Evolutionary conservation across 1,284 basidiomycete genomes (phyloP).

Genomic region (Trichosporon coremiiforme): DNA sequence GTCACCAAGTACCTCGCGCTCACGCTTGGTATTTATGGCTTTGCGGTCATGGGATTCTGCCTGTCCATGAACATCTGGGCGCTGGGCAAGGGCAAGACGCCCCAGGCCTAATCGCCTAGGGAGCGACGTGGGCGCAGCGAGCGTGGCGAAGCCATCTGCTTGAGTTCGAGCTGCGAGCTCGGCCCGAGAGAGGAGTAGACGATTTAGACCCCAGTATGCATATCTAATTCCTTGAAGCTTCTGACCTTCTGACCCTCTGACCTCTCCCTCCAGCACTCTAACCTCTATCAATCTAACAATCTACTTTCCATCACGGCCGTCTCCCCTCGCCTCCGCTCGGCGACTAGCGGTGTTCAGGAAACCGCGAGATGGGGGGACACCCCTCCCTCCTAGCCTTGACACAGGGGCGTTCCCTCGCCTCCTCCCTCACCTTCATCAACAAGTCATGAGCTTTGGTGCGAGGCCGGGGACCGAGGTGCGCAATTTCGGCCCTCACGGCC

Average conservation of each 20-base stretch:
- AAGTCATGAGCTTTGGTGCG: background rate
- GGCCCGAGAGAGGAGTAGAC: background rate
- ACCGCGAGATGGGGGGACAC: background rate
- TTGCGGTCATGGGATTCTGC: constrained; percentile 81
- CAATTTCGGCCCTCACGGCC: background rate
- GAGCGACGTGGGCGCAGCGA: background rate
- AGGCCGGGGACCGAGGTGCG: background rate
- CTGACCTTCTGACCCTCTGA: background rate
- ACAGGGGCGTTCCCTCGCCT: background rate
- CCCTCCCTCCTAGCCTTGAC: background rate
- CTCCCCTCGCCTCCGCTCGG: too few species aligned
- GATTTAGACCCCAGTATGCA: background rate
- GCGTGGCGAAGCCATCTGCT: background rate
- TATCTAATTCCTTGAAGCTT: too few species aligned
- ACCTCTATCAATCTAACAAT: background rate
- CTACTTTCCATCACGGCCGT: too few species aligned
- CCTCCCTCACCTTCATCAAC: background rate
- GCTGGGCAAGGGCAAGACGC: constrained; percentile 44
- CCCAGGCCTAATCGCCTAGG: background rate
- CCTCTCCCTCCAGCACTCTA: background rate
- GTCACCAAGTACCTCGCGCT: constrained; percentile 67
- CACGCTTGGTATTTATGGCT: constrained; percentile 72
- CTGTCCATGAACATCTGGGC: constrained; percentile 75
- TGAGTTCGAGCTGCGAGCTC: background rate
- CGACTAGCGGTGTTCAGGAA: background rate